Base-by-base conservation (phyloP, 331 rosid species). In the Stylosanthes scabra region DNA sequence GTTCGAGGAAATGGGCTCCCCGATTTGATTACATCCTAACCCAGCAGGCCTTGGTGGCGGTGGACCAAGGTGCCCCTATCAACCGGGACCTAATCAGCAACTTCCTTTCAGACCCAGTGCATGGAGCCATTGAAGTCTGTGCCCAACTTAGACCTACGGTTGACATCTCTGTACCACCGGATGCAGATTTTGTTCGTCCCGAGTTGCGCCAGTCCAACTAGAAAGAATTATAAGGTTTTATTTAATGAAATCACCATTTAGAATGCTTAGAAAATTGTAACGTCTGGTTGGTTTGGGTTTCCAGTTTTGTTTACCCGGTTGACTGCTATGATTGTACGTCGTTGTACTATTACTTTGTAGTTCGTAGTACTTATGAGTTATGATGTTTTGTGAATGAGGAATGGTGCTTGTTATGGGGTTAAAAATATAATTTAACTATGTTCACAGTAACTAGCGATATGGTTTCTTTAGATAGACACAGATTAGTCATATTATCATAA, bases 1-100 rank as follows among this genome's bases (percentile, higher is more conserved):
- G 97, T 66, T 89, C 97, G 1, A 85, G 96, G 77, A 92, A 92
- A 76, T 92, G 97, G 97, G 96, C 97, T 60, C 96, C 97, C 6
- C 91, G 97, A 39, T 92, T 92, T 5, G 97, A 92, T 63, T 92
- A 89, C 86, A 75, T 86, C 71, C 82, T 92, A 8, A 85, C 91
- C 63, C 97, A 91, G 79, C 97, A 91, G 70, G 97, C 97, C 57
- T 56, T 92, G 86, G 97, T 91, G 66, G 88, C 96, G 1, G 85
- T 92, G 42, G 96, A 92, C 86, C 82, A 80, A 3, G 83, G 82
- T 13, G 11, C 74, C 16, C 87, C 91, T 15, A 29, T 88, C 60
- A 92, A 92, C 86, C 80, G 3, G 83, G 93, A 92, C 84, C 85
- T 92, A 27, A 80, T 92, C 82, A 89, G 97, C 81, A 89, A 92